phyloP scores from a whole-genome alignment of 2,329 filamentous ascomycete species.

The Fusarium incarnatum region DNA sequence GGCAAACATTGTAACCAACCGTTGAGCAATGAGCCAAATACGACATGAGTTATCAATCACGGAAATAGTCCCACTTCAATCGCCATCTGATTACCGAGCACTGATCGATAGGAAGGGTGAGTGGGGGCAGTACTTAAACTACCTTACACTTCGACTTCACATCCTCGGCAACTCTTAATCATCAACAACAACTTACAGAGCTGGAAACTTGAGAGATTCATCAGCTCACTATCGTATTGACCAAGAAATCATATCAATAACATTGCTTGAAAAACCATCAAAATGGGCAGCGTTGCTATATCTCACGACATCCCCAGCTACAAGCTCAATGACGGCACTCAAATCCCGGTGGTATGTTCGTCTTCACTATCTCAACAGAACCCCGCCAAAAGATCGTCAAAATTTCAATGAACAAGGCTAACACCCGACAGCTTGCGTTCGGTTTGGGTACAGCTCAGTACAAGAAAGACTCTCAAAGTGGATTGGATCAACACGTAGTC shows the following conservation, averaged over 20 bases:
- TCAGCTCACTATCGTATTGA: neutral
- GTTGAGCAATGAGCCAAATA: neutral
- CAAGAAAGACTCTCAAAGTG: constrained; percentile 62
- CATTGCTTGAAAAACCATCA: neutral
- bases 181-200: neutral
- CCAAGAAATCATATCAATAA: neutral
- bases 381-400: neutral
- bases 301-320: constrained; percentile 62
- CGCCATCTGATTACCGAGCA: constrained; percentile 1
- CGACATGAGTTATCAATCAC: neutral
- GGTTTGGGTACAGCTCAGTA: constrained; percentile 77
- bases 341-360: constrained; percentile 73
- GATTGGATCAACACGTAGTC: constrained; percentile 66
- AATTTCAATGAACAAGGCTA: neutral
- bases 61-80: neutral
- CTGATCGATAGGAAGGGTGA: neutral
- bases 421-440: constrained; percentile 69
- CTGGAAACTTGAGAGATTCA: neutral
- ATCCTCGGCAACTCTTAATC: neutral
- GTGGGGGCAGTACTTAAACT: neutral
- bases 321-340: constrained; percentile 79
- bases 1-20: neutral
- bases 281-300: constrained; percentile 29
- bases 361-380: neutral
- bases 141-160: neutral